A percentile compares a stretch with the other conserved stretches of the same genome.
Conservation (phyloP, 1,139 yeast genomes). For the Magnusiomyces ingens region DNA sequence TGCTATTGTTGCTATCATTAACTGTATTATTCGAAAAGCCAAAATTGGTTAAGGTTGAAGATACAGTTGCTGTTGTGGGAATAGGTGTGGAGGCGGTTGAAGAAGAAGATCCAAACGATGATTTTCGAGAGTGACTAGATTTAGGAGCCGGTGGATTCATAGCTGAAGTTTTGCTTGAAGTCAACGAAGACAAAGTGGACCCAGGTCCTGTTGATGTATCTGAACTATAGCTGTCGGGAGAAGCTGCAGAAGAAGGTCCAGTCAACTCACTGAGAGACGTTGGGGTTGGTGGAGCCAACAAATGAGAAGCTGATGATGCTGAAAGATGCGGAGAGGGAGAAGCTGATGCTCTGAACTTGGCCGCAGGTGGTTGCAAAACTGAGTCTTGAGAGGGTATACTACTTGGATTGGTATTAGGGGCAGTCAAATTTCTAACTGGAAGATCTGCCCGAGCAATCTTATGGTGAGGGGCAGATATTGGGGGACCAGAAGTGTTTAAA, state of each 20-base stretch:
- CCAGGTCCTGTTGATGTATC: slow-evolving; percentile 13
- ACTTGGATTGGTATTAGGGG: not conserved
- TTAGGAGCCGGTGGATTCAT: slow-evolving; percentile 24
- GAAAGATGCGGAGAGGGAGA: not conserved
- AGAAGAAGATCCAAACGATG: slow-evolving; percentile 20
- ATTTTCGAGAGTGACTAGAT: slow-evolving; percentile 26
- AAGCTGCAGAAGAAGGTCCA: slow-evolving; percentile 12
- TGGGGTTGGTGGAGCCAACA: slow-evolving; percentile 9
- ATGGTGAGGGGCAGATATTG: slow-evolving; percentile 9
- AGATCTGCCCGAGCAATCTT: slow-evolving; percentile 14
- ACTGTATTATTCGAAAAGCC: no score
- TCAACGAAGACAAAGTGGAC: not conserved
- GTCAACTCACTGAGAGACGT: slow-evolving; percentile 6
- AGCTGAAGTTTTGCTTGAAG: slow-evolving; percentile 5
- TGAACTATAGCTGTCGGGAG: slow-evolving; percentile 12
- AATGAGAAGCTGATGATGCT: not conserved
- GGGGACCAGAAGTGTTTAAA: slow-evolving; percentile 3
- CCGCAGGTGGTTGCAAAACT: slow-evolving; percentile 14
- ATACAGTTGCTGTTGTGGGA: no score
- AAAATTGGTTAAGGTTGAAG: no score
- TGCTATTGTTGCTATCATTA: no score
- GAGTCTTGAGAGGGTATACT: slow-evolving; percentile 5
- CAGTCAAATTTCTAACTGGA: slow-evolving; percentile 7
- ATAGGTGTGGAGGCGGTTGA: no score
- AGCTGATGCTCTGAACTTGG: slow-evolving; percentile 6